phyloP scores from a whole-genome alignment of 2,329 filamentous ascomycete genomes.

The Sporothrix sp. region DNA sequence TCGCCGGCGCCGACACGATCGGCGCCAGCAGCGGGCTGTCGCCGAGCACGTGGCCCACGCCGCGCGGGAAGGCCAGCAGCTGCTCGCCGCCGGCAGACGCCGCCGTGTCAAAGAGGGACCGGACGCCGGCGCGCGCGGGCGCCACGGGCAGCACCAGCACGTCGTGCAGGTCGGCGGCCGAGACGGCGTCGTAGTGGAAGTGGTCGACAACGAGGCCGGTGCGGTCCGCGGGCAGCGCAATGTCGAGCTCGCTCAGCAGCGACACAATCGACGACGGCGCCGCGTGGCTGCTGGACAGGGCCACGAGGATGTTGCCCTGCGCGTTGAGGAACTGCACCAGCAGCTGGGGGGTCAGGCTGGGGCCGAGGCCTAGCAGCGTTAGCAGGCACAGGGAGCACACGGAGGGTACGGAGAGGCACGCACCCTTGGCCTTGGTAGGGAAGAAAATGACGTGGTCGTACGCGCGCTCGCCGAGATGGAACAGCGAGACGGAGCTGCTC shows the following conservation, averaged over 20 bases:
- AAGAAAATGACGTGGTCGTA: constrained; percentile 90
- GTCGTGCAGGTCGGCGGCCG: constrained; percentile 75
- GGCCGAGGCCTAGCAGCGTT: constrained; percentile 61
- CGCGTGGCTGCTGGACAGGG: constrained; percentile 62
- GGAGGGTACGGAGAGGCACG: constrained; percentile 9
- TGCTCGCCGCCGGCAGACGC: constrained; percentile 35
- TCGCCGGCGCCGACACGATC: constrained; percentile 70
- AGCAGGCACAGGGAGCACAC: background rate
- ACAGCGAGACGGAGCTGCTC: constrained; percentile 65
- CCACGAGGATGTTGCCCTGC: constrained; percentile 81
- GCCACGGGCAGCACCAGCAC: constrained; percentile 71
- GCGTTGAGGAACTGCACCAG: constrained; percentile 86
- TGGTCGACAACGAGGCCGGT: constrained; percentile 84
- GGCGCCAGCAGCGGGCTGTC: constrained; percentile 68
- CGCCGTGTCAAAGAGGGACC: constrained; percentile 60
- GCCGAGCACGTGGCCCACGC: constrained; percentile 73
- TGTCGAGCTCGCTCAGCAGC: constrained; percentile 78
- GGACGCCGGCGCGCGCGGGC: constrained; percentile 54
- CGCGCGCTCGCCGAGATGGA: constrained; percentile 73
- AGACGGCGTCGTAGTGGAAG: constrained; percentile 78
- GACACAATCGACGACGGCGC: constrained; percentile 66
- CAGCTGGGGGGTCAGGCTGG: constrained; percentile 72
- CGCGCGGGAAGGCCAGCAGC: constrained; percentile 70
- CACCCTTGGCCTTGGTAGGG: constrained; percentile 83
- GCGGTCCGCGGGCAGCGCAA: constrained; percentile 76